Percentiles rank a stretch among this genome's conserved stretches.
Evolutionary conservation across 768 basidiomycete genomes (phyloP).

Genomic region (Daedalea quercina): DNA sequence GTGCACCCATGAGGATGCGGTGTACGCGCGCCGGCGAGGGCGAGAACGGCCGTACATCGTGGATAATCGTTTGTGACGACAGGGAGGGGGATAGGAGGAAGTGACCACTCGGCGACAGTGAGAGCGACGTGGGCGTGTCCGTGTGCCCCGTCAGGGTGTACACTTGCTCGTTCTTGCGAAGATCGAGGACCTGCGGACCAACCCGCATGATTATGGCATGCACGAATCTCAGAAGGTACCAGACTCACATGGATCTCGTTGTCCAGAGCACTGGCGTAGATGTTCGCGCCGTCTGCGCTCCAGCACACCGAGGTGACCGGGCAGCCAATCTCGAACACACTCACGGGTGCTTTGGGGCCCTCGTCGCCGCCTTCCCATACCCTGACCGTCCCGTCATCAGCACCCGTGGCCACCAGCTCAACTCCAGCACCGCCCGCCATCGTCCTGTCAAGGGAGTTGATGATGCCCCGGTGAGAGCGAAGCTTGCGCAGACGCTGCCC

Average conservation of each 20-base stretch:
- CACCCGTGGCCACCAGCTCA: conserved; percentile 82
- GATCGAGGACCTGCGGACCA: conserved; percentile 67
- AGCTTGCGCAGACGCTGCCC: conserved; percentile 79
- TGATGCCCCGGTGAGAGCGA: conserved; percentile 84
- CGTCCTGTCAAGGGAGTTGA: conserved; percentile 85
- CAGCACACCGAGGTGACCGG: conserved; percentile 91
- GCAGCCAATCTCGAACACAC: conserved; percentile 78
- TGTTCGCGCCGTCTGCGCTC: conserved; percentile 83
- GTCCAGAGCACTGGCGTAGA: conserved; percentile 91
- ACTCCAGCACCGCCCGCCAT: conserved; percentile 77
- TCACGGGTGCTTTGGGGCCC: conserved; percentile 62
- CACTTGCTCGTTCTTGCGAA: conserved; percentile 78
- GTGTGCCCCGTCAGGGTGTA: conserved; percentile 79
- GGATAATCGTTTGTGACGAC: conserved; percentile 83
- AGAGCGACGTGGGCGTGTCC: conserved; percentile 91
- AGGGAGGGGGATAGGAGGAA: conserved; percentile 88
- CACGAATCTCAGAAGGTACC: neutral
- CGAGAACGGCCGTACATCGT: conserved; percentile 93
- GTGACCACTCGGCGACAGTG: conserved; percentile 82
- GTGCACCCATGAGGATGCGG: conserved; percentile 73
- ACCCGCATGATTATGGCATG: conserved; percentile 8
- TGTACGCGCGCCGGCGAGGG: conserved; percentile 78
- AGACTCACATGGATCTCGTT: conserved; percentile 88
- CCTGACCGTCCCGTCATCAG: conserved; percentile 88
- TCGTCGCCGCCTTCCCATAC: conserved; percentile 89